Percentiles rank a stretch among this genome's conserved stretches.
These are phyloP conservation scores for Mycena venus DNA, from an alignment of 768 basidiomycete species.

Conservation along the genomic window DNA sequence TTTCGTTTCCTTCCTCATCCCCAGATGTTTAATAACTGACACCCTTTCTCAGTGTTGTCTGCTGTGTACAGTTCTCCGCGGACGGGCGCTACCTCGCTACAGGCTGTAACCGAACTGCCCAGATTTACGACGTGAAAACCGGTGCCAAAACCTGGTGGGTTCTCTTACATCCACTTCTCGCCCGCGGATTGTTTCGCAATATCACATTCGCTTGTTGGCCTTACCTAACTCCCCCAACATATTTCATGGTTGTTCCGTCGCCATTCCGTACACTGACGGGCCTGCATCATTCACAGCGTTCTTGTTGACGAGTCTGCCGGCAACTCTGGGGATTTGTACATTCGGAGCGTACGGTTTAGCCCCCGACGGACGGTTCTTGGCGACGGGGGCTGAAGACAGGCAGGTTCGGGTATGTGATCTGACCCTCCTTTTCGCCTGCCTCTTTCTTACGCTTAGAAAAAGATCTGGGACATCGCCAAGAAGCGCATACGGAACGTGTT, in stretches of 20 bases:
- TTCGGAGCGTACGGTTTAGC: constrained; percentile 93
- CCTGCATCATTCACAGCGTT: constrained; percentile 61
- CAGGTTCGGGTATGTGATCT: constrained; percentile 80
- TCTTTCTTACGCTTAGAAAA: background rate
- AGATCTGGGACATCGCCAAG: constrained; percentile 93
- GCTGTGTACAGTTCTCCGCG: constrained; percentile 94
- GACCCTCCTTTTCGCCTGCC: background rate
- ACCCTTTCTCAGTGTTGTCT: constrained; percentile 63
- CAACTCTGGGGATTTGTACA: constrained; percentile 89
- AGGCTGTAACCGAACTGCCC: constrained; percentile 93
- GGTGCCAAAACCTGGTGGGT: constrained; percentile 87
- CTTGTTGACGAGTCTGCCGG: constrained; percentile 82
- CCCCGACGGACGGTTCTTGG: constrained; percentile 93
- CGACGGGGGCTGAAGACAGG: constrained; percentile 96
- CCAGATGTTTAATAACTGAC: background rate
- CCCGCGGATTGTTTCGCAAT: background rate
- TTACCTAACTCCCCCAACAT: no score
- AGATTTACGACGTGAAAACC: constrained; percentile 94
- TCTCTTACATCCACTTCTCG: constrained; percentile 20
- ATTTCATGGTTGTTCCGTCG: no score
- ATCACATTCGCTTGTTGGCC: constrained; percentile 12
- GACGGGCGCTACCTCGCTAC: constrained; percentile 94
- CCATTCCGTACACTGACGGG: no score
- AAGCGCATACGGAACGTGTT: constrained; percentile 81
- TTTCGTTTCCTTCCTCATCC: background rate